Percentiles rank a stretch among this genome's conserved stretches.
Conservation (phyloP, 257 asterid species). For the Fraxinus cuspidata region DNA sequence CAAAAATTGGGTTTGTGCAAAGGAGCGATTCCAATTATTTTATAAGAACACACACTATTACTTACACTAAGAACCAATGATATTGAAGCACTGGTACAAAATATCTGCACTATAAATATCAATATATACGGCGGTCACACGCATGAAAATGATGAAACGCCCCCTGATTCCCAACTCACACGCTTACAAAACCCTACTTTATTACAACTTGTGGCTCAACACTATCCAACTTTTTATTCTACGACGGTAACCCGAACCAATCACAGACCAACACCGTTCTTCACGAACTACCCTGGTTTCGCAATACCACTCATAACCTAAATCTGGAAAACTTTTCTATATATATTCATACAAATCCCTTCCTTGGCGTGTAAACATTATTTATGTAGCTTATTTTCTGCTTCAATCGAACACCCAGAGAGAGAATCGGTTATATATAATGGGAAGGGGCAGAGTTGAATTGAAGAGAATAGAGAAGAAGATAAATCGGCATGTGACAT, state of each 20-base stretch:
- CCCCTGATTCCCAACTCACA: neutral
- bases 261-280: slow-evolving; percentile 52
- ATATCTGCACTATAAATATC: neutral
- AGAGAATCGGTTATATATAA: neutral
- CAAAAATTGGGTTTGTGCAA: too few relatives aligned
- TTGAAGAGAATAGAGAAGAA: slow-evolving; percentile 85
- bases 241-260: slow-evolving; percentile 34
- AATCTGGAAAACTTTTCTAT: too few relatives aligned
- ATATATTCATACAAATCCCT: too few relatives aligned
- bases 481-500: slow-evolving; percentile 81
- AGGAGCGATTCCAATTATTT: too few relatives aligned
- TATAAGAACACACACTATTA: too few relatives aligned
- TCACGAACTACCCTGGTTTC: slow-evolving; percentile 48
- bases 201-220: neutral
- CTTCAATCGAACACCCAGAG: neutral
- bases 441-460: slow-evolving; percentile 87
- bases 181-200: neutral
- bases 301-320: slow-evolving; percentile 16
- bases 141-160: neutral
- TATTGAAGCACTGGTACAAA: too few relatives aligned
- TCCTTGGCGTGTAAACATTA: too few relatives aligned
- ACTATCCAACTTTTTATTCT: neutral
- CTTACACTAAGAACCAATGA: too few relatives aligned
- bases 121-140: neutral
- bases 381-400: too few relatives aligned